Evolutionary conservation across 2,329 filamentous ascomycete genomes (phyloP).

Genomic region (Verticillium nonalfalfae): DNA sequence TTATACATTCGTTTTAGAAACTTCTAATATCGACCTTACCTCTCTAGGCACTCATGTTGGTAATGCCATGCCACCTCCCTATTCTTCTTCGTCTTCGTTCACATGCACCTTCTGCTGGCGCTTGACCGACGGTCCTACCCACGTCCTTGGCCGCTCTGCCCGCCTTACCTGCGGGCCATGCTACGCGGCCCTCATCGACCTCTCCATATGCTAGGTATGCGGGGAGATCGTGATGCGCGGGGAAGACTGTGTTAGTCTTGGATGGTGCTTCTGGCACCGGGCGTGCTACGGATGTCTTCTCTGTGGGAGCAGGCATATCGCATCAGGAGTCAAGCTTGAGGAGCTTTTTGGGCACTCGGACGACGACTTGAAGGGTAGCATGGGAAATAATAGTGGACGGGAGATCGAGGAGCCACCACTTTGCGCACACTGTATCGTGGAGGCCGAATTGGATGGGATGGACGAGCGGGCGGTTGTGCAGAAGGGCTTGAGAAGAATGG

Average conservation of each 20-base stretch:
- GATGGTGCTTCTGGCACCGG: conserved; percentile 55
- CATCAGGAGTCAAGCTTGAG: conserved; percentile 23
- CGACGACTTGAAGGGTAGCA: background rate
- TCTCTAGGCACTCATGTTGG: background rate
- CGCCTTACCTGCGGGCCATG: conserved; percentile 44
- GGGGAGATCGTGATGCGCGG: conserved; percentile 46
- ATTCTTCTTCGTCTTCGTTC: conserved; percentile 24
- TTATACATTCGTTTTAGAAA: background rate
- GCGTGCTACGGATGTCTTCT: conserved; percentile 50
- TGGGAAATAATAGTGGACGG: conserved; percentile 14
- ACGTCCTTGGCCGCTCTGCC: conserved; percentile 35
- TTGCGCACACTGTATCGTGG: conserved; percentile 38
- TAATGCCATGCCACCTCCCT: background rate
- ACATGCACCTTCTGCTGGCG: conserved; percentile 52
- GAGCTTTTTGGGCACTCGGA: conserved; percentile 24
- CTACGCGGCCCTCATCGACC: conserved; percentile 39
- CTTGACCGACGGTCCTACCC: conserved; percentile 25
- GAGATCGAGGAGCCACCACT: conserved; percentile 43
- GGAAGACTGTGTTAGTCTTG: conserved; percentile 50
- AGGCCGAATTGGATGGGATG: conserved; percentile 28
- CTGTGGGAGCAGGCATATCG: conserved; percentile 34
- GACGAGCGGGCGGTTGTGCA: conserved; percentile 25
- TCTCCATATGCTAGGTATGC: conserved; percentile 53
- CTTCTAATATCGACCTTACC: background rate
- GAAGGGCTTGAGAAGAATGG: conserved; percentile 35